Percentiles rank a stretch among this genome's conserved stretches.
Evolutionary conservation across 805 yeast genomes (phyloP).

Genomic region (Cephaloascus fragrans): DNA sequence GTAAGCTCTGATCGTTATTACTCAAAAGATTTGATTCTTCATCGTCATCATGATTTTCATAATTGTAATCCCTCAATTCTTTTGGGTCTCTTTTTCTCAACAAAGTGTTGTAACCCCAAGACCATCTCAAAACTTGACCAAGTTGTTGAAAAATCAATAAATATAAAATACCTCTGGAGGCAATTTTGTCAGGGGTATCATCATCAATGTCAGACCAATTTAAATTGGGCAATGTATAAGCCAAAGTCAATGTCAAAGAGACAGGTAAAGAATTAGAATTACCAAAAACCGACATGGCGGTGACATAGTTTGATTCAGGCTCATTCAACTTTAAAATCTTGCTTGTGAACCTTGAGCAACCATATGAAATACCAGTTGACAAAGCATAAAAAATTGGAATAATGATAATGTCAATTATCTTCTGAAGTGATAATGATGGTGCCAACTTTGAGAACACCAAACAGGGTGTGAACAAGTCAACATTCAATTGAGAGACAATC

Average conservation of each 20-base stretch:
- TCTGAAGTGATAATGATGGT: conserved; percentile 58
- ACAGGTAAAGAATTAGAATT: conserved; percentile 94
- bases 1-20: background rate
- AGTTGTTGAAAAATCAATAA: conserved; percentile 70
- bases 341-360: conserved; percentile 50
- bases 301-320: conserved; percentile 81
- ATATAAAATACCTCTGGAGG: conserved; percentile 70
- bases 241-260: conserved; percentile 71
- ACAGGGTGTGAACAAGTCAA: conserved; percentile 91
- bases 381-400: conserved; percentile 81
- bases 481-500: conserved; percentile 67
- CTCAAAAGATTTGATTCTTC: conserved; percentile 2
- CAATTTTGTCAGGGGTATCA: conserved; percentile 61
- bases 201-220: conserved; percentile 66
- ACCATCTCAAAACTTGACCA: conserved; percentile 78
- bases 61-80: conserved; percentile 17
- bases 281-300: conserved; percentile 96
- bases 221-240: conserved; percentile 66
- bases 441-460: conserved; percentile 79
- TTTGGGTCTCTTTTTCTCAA: conserved; percentile 39
- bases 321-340: conserved; percentile 46
- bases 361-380: conserved; percentile 67
- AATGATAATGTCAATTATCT: conserved; percentile 68
- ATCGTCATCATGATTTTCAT: conserved; percentile 1
- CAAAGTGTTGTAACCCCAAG: conserved; percentile 75